phyloP scores from a whole-genome alignment of 1,139 yeast species.

The Suhomyces chickasaworum region DNA sequence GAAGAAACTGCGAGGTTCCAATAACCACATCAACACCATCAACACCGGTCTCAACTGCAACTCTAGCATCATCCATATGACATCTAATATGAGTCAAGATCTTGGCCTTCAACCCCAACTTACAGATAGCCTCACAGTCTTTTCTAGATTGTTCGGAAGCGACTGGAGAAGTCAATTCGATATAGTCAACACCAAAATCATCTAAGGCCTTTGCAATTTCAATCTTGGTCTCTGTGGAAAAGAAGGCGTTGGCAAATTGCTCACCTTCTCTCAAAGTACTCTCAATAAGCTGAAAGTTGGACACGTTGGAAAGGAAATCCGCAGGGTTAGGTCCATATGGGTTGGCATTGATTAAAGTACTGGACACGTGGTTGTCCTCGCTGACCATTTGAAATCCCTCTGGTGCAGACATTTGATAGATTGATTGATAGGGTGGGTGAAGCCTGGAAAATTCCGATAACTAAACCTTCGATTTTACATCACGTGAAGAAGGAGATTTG shows the following conservation, averaged over 20 bases:
- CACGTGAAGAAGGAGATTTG: not conserved
- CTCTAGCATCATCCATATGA: slow-evolving; percentile 97
- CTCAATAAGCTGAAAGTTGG: slow-evolving; percentile 88
- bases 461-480: not conserved
- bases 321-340: slow-evolving; percentile 97
- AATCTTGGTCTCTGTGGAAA: slow-evolving; percentile 91
- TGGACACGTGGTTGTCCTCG: slow-evolving; percentile 40
- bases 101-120: slow-evolving; percentile 93
- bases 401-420: slow-evolving; percentile 25
- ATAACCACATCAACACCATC: slow-evolving; percentile 99
- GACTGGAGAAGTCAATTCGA: slow-evolving; percentile 96
- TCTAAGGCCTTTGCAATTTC: slow-evolving; percentile 97
- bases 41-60: slow-evolving; percentile 97
- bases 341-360: slow-evolving; percentile 38
- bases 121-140: slow-evolving; percentile 98
- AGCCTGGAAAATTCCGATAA: slow-evolving; percentile 6
- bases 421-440: not conserved
- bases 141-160: slow-evolving; percentile 91
- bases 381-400: slow-evolving; percentile 50
- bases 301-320: slow-evolving; percentile 87
- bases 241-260: slow-evolving; percentile 97
- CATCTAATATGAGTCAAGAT: slow-evolving; percentile 92
- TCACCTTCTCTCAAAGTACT: slow-evolving; percentile 98
- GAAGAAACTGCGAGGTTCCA: slow-evolving; percentile 93
- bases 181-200: slow-evolving; percentile 97